These are phyloP conservation scores for Pseudohyphozyma bogoriensis DNA, from an alignment of 768 basidiomycete species.

Conservation along the genomic window DNA sequence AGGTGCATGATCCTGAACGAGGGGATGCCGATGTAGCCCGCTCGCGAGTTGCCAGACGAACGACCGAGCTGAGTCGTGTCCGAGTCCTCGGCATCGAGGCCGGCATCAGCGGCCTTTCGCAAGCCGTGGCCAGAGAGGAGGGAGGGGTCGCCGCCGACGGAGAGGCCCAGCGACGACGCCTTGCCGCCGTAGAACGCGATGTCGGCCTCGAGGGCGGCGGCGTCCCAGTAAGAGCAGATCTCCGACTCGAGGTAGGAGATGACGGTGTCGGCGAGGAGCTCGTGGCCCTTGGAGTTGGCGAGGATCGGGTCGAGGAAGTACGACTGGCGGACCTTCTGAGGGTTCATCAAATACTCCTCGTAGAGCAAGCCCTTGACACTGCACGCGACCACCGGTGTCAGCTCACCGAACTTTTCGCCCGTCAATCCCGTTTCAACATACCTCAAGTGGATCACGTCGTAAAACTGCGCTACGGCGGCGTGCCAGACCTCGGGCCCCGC, in stretches of 20 bases:
- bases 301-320: slow-evolving; percentile 79
- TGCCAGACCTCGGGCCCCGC: slow-evolving; percentile 86
- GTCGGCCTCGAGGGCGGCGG: slow-evolving; percentile 33
- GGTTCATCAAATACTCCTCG: slow-evolving; percentile 66
- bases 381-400: background rate
- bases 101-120: slow-evolving; percentile 32
- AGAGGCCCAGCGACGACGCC: slow-evolving; percentile 7
- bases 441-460: slow-evolving; percentile 89
- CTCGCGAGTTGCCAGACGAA: slow-evolving; percentile 32
- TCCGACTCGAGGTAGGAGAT: slow-evolving; percentile 82
- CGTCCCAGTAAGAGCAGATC: slow-evolving; percentile 70
- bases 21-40: slow-evolving; percentile 51
- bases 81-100: slow-evolving; percentile 29
- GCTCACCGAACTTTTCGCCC: background rate
- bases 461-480: slow-evolving; percentile 83
- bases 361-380: slow-evolving; percentile 75
- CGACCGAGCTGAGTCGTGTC: slow-evolving; percentile 16
- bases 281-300: slow-evolving; percentile 68
- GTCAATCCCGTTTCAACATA: slow-evolving; percentile 30
- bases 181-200: slow-evolving; percentile 26
- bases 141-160: slow-evolving; percentile 27
- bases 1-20: slow-evolving; percentile 55
- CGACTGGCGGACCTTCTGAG: slow-evolving; percentile 49
- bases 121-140: slow-evolving; percentile 33
- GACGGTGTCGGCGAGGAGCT: slow-evolving; percentile 80